Base-by-base conservation (phyloP, 768 basidiomycete genomes). In the Chalciporus piperatus region DNA sequence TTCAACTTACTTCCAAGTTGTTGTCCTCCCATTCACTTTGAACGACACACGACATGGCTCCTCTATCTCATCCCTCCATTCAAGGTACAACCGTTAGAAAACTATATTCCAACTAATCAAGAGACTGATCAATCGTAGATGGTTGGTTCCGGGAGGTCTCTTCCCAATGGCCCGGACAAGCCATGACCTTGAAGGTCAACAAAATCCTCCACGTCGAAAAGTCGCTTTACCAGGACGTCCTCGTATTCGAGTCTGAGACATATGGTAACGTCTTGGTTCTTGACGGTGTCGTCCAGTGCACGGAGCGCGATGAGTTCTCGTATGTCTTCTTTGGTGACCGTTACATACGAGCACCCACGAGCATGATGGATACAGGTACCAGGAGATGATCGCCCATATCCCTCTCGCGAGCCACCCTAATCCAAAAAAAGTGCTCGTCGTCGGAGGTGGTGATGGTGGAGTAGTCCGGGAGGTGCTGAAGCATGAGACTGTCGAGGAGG, bases 251-350 rank as follows among this genome's bases (percentile, higher is more conserved):
- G 69, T 94, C 92, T 0, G 92, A 91, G 74, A 91, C 93, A 1
- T 96, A 88, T 65, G 96, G 96, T n/a, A 98, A 98, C 63, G 94
- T 98, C 41, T 81, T 99, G 50, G 85, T 95, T 17, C 83, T 99
- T 27, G 96, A 99, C 67, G 91, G 93, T 47, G 92, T 89, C 49
- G 89, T 99, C 59, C 96, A 99, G 70, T 93, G 89, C 74, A 97
- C 95, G 2, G 97, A 99, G 73, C 85, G 95, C 42, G 97, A 99
- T 66, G 97, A 99, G 72, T 99, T 99, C 72, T 94, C 95, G 93
- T 93, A 64, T 59, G 89, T 80, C 39, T 23, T 23, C 1, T 20
- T 12, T 30, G 30, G n/a, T 33, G 20, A 28, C 27, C 14, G 41
- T 46, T 23, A 39, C 17, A 27, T n/a, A 6, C 27, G 37, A 6